Evolutionary conservation across 805 yeast genomes (phyloP), one percentile per base, ranked within the genome.

Genomic region (Candida sphagnicola): DNA sequence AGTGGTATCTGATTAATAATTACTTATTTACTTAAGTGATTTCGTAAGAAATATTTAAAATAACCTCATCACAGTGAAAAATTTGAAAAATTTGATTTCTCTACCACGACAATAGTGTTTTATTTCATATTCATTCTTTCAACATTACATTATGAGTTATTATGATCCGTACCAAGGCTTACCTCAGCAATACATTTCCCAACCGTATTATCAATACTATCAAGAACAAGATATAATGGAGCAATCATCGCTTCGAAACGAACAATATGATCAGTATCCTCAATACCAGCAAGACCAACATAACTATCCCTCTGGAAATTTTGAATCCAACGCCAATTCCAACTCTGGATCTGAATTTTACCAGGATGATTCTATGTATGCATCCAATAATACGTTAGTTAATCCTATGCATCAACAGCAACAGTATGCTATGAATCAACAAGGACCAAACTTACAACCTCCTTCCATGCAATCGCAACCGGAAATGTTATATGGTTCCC

Each of bases 141-240:
- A 34, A 34, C 28, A 13, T 33, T 23, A 12, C 35, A 43, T 24
- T 32, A 67, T 68, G 74, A 57, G 72, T 30, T 67, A 65, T 54
- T 67, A 65, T 49, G 67, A 65, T 36, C 67, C 65, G 12, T 67
- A 58, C 48, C 72, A 61, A 44, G 63, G 61, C 30, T 47, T 57
- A 13, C 62, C 70, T 37, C 72, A 65, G 40, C 68, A 58, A 42
- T 64, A 59, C 46, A 50, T 59, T 41, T 46, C 53, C 6, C 70
- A 61, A 39, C 61, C 61, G 2, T 66, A 56, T 46, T 61, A 63
- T 44, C 70, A 59, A 39, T 61, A 54, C 42, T 58, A 54, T 32
- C 47, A 44, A 15, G 47, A 42, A 34, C 44, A 32, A 31, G 34
- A 33, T 23, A 24, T 19, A n/a, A 31, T 33, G 35, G 35, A 33